Evolutionary conservation across 148 eudicot genomes (phyloP).

Genomic region (Dysphania ambrosioides): DNA sequence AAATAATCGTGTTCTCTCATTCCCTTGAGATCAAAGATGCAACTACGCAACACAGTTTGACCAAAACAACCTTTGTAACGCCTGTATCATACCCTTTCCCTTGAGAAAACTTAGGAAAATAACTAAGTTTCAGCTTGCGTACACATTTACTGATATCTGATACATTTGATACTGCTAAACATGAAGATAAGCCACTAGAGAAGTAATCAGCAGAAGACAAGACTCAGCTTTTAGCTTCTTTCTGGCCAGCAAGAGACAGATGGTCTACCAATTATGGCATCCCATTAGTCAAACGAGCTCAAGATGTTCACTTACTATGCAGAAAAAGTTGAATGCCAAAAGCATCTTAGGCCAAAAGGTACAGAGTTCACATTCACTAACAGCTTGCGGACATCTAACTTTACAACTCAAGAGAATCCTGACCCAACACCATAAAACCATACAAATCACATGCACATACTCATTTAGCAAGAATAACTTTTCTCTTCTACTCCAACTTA

Average conservation of each 20-base stretch:
- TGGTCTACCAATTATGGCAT: no score
- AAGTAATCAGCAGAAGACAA: not conserved
- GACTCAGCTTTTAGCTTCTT: no score
- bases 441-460: no score
- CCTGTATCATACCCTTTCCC: not conserved
- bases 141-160: not conserved
- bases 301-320: no score
- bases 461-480: not conserved
- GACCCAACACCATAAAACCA: not conserved
- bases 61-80: not conserved
- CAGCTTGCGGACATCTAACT: not conserved
- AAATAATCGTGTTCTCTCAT: not conserved
- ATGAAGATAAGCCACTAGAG: not conserved
- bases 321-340: no score
- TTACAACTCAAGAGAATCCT: not conserved
- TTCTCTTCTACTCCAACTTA: not conserved
- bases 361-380: not conserved
- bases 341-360: not conserved
- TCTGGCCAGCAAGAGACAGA: no score
- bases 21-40: no score
- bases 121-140: not conserved
- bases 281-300: no score
- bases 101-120: no score
- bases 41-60: no score
- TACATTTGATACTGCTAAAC: not conserved